Base-by-base conservation (phyloP, 306 rosid genomes). In the Trifolium dubium region DNA sequence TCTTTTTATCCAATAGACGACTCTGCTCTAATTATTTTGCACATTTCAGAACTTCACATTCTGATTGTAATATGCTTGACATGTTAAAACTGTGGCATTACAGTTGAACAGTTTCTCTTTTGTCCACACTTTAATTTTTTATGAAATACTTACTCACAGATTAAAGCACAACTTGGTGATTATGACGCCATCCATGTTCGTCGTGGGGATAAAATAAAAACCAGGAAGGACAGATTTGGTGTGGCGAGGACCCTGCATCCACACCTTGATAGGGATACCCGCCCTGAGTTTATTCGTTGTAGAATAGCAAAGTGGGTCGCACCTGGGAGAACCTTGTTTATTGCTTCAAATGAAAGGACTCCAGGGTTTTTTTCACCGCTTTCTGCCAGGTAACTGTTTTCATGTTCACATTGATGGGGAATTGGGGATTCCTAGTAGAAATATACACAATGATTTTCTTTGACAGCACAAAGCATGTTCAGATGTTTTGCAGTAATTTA, bases 281-380 rank as follows among this genome's bases (percentile, higher is more conserved):
- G 84, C 11, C 83, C 99, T 2, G 91, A 95, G 82, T 92, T 95
- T 72, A 90, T 95, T 71, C 72, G 90, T 35, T 82, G 61, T 64
- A 85, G 97, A 83, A 90, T 95, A 61, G 82, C 83, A 72, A 92
- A 95, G 56, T 90, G 98, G 99, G 92, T 95, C 41, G 88, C 98
- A 37, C 75, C 88, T 4, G 93, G 99, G 71, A 87, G 93, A 74
- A 95, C 93, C 19, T 81, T 95, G 71, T 95, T 82, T 81, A 85
- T 95, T 75, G 98, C 97, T 78, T 95, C 99, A 67, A 95, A 95
- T 81, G 99, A 95, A 85, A 88, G 97, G 87, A 88, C 81, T 54
- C 92, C 87, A 0, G 97, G 97, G 53, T 90, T 92, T 71, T 95
- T 95, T 81, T 88, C 97, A 17, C 91, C 92, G 13, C 99, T 95